A percentile compares a stretch with the other conserved stretches of the same genome.
These are phyloP conservation scores for Isabelozyma pseudorhagii DNA, from an alignment of 805 yeast genomes.

Conservation along the genomic window DNA sequence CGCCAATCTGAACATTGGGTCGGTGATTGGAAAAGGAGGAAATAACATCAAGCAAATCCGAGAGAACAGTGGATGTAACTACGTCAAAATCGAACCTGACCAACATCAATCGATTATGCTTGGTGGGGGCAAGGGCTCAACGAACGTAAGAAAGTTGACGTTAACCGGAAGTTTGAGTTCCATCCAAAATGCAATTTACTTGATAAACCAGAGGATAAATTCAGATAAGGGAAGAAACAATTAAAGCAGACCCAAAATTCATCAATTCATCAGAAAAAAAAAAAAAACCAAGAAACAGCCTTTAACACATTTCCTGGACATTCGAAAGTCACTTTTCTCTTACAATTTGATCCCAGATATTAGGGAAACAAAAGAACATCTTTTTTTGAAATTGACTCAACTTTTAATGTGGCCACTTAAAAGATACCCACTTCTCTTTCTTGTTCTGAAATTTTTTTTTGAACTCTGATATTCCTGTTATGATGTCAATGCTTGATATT, in stretches of 20 bases:
- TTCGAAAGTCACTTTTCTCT: too few species aligned
- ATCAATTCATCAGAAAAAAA: too few species aligned
- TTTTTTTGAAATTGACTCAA: too few species aligned
- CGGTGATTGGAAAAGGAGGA: conserved; percentile 85
- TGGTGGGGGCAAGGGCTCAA: conserved; percentile 42
- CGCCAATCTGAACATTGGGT: conserved; percentile 76
- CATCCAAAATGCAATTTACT: conserved; percentile 67
- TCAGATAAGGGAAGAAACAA: conserved; percentile 55
- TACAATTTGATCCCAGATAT: too few species aligned
- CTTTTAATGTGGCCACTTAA: too few species aligned
- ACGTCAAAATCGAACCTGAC: conserved; percentile 68
- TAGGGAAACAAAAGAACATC: too few species aligned
- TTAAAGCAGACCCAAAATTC: background rate
- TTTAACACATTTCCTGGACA: too few species aligned
- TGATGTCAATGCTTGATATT: background rate
- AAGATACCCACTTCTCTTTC: too few species aligned
- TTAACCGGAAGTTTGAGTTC: conserved; percentile 65
- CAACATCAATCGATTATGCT: conserved; percentile 47
- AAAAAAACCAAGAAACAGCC: too few species aligned
- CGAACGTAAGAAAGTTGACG: conserved; percentile 54
- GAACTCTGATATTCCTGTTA: background rate
- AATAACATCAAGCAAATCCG: conserved; percentile 76
- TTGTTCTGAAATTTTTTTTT: too few species aligned
- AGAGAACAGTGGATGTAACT: conserved; percentile 66
- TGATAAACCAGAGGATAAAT: conserved; percentile 70